Conservation (phyloP, 345 rosid species). For the Brassica nigra region DNA sequence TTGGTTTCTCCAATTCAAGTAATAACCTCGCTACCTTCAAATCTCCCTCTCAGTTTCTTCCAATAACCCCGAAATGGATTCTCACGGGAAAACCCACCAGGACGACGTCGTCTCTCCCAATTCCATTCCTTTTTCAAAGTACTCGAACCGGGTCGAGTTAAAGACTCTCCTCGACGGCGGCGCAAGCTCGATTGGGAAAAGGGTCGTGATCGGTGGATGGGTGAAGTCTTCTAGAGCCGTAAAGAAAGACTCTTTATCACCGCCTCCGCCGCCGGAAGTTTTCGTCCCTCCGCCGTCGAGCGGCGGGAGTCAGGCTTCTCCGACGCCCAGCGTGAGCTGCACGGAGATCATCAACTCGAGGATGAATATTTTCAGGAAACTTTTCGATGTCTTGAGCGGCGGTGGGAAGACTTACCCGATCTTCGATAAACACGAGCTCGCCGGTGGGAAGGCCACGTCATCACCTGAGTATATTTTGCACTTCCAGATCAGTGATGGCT, state of each 20-base stretch:
- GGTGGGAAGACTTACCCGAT: conserved; percentile 42
- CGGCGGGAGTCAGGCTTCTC: conserved; percentile 18
- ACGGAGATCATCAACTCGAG: conserved; percentile 67
- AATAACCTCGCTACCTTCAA: not conserved
- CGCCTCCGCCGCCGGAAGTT: conserved; percentile 18
- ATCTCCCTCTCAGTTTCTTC: not conserved
- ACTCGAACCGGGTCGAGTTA: conserved; percentile 64
- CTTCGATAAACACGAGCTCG: conserved; percentile 50
- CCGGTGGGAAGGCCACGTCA: conserved; percentile 33
- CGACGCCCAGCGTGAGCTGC: conserved; percentile 46
- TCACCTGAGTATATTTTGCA: conserved; percentile 37
- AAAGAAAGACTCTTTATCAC: conserved; percentile 43
- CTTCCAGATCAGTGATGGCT: conserved; percentile 75
- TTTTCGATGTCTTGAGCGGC: conserved; percentile 59
- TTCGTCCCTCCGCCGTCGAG: conserved; percentile 13
- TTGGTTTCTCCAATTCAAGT: conserved; percentile 10
- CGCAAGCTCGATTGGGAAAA: conserved; percentile 46
- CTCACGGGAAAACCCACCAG: conserved; percentile 28
- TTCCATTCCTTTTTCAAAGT: conserved; percentile 40
- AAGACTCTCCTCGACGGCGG: conserved; percentile 63
- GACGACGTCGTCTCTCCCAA: not conserved
- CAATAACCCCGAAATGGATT: conserved; percentile 33
- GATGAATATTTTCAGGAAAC: conserved; percentile 61
- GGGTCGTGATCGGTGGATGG: conserved; percentile 88
- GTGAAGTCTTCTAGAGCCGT: conserved; percentile 71